Conservation (phyloP, 441 rosid genomes). For the Cnidoscolus chayamansa region DNA sequence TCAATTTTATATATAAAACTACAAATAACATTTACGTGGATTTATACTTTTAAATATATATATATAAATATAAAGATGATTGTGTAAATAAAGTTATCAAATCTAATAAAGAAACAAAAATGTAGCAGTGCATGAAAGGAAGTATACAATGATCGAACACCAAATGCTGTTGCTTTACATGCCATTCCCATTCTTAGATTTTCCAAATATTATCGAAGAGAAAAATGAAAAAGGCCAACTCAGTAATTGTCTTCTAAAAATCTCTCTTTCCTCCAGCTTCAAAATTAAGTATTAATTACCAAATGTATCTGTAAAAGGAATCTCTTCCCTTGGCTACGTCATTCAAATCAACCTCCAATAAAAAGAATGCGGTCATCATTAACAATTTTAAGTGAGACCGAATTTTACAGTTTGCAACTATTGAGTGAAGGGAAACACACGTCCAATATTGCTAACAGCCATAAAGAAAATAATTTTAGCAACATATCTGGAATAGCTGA, state of each 20-base stretch:
- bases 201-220: not conserved
- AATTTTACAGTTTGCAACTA: not conserved
- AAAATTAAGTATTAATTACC: not conserved
- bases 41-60: not conserved
- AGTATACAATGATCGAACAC: not conserved
- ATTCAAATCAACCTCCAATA: not conserved
- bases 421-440: not conserved
- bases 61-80: not conserved
- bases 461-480: not conserved
- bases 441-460: not conserved
- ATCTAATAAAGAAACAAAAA: not conserved
- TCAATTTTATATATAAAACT: not conserved
- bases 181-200: not conserved
- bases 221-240: not conserved
- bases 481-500: not conserved
- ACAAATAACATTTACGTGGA: too few species aligned
- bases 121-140: not conserved
- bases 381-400: not conserved
- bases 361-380: not conserved
- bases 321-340: constrained; percentile 1
- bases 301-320: not conserved
- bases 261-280: not conserved
- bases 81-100: not conserved
- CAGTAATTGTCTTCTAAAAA: not conserved
- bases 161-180: not conserved